Percentiles rank a stretch among this genome's conserved stretches.
These are phyloP conservation scores for Apiotrichum siamense DNA, from an alignment of 1,284 basidiomycete species.

Conservation along the genomic window DNA sequence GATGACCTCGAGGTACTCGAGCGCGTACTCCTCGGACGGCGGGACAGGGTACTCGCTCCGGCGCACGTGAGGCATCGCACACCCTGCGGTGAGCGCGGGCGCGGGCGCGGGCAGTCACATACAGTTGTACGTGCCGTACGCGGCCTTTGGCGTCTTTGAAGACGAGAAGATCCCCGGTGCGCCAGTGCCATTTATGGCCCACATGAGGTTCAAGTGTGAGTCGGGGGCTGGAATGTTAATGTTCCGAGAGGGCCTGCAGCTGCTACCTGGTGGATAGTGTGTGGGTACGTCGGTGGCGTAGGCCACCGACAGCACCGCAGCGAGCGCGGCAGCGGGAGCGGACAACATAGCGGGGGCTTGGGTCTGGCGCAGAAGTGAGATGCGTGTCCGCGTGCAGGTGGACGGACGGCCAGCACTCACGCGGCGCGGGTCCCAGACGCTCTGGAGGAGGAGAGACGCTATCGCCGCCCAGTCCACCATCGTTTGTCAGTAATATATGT, in stretches of 20 bases:
- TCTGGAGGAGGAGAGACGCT: no score
- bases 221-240: conserved; percentile 7
- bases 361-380: background rate
- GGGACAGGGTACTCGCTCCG: conserved; percentile 23
- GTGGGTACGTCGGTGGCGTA: background rate
- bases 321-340: background rate
- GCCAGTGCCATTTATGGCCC: conserved; percentile 24
- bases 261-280: conserved; percentile 12
- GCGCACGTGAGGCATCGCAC: conserved; percentile 34
- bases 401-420: no score
- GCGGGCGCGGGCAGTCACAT: background rate
- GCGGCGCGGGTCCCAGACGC: no score
- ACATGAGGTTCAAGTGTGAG: conserved; percentile 17
- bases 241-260: background rate
- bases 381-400: no score
- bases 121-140: conserved; percentile 38
- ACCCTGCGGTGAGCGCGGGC: conserved; percentile 14
- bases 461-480: no score
- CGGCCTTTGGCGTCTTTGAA: conserved; percentile 20
- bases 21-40: conserved; percentile 18
- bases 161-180: conserved; percentile 31
- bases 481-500: no score
- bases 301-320: background rate
- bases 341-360: no score
- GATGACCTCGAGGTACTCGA: conserved; percentile 38